A percentile compares a stretch with the other conserved stretches of the same genome.
Evolutionary conservation across 495 filamentous ascomycete genomes (phyloP).

Genomic region (Amorphotheca resinae): DNA sequence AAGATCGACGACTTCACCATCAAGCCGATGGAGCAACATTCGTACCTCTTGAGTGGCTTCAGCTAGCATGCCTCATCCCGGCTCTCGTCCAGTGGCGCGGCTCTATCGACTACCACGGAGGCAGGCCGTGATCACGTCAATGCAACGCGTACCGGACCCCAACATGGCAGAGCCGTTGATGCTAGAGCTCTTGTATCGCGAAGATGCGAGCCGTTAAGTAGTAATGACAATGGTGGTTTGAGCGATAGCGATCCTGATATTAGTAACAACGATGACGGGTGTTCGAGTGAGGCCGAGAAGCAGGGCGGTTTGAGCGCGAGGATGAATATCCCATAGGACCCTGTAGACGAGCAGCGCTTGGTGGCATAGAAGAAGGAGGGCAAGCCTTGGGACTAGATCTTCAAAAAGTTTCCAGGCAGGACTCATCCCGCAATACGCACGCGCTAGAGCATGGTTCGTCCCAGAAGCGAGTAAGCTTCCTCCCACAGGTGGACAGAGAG

Average conservation of each 20-base stretch:
- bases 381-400: slow-evolving; percentile 4
- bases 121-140: slow-evolving; percentile 1
- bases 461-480: slow-evolving; percentile 4
- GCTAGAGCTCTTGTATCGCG: slow-evolving; percentile 1
- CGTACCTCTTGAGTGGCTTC: slow-evolving; percentile 9
- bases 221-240: slow-evolving; percentile 6
- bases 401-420: slow-evolving; percentile 7
- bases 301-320: slow-evolving; percentile 3
- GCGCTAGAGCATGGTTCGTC: background rate
- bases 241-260: slow-evolving; percentile 7
- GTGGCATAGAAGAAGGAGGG: slow-evolving; percentile 9
- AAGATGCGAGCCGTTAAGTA: slow-evolving; percentile 5
- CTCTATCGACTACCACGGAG: slow-evolving; percentile 8
- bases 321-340: slow-evolving; percentile 2
- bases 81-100: slow-evolving; percentile 5
- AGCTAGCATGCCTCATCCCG: slow-evolving; percentile 8
- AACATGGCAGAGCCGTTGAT: slow-evolving; percentile 6
- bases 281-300: slow-evolving; percentile 5
- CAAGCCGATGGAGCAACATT: slow-evolving; percentile 8
- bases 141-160: slow-evolving; percentile 1
- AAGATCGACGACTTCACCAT: slow-evolving; percentile 12
- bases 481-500: too few species aligned
- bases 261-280: slow-evolving; percentile 5
- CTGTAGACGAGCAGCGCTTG: slow-evolving; percentile 6
- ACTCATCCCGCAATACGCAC: slow-evolving; percentile 2